Evolutionary conservation across 108 stramenopile genomes (phyloP).

Genomic region (Poteriospumella lacustris): DNA sequence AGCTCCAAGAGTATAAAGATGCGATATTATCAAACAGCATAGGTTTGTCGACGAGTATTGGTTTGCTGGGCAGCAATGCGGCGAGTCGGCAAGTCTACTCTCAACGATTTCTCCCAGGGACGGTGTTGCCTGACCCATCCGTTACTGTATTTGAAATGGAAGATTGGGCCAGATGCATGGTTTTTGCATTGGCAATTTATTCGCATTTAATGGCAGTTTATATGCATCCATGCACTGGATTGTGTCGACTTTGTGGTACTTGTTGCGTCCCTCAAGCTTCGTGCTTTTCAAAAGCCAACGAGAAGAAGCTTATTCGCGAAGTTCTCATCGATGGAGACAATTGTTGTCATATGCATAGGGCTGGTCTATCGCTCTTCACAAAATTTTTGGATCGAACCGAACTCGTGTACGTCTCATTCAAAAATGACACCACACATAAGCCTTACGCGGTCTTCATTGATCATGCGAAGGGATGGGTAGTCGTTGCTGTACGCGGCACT

Average conservation of each 20-base stretch:
- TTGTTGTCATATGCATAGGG: neutral
- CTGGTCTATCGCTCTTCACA: neutral
- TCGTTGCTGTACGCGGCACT: conserved; percentile 85
- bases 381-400: conserved; percentile 63
- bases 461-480: conserved; percentile 68
- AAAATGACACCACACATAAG: conserved; percentile 63
- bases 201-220: neutral
- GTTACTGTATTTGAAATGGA: neutral
- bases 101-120: too few relatives aligned
- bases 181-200: conserved; percentile 19
- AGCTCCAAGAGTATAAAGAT: neutral
- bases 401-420: conserved; percentile 78
- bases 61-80: too few relatives aligned
- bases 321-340: neutral
- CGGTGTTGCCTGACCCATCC: too few relatives aligned
- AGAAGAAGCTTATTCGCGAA: neutral
- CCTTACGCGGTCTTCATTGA: conserved; percentile 89
- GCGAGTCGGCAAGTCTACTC: too few relatives aligned
- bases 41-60: too few relatives aligned
- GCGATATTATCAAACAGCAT: neutral
- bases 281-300: neutral
- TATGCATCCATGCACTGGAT: neutral
- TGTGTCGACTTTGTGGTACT: neutral
- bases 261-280: neutral
- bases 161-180: neutral